Percentiles rank a stretch among this genome's conserved stretches.
phyloP scores from a whole-genome alignment of 2,329 filamentous ascomycete genomes.

The Trichoderma asperellum region DNA sequence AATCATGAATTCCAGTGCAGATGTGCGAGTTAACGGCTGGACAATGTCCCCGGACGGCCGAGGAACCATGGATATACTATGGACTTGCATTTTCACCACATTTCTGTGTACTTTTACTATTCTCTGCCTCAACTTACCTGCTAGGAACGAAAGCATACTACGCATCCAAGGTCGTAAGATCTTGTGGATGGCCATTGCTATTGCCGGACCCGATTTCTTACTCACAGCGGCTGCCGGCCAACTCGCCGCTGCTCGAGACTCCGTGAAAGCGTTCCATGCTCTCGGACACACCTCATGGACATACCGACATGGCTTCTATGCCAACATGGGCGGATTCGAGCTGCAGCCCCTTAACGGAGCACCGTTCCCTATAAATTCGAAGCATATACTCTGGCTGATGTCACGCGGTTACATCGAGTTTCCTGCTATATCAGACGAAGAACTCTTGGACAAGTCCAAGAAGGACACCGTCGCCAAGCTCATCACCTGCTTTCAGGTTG shows the following conservation, averaged over 20 bases:
- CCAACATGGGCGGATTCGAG: slow-evolving; percentile 13
- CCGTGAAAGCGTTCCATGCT: slow-evolving; percentile 1
- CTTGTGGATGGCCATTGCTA: background rate
- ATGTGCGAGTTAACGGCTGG: background rate
- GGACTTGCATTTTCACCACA: slow-evolving; percentile 7
- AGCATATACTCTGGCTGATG: slow-evolving; percentile 1
- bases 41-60: background rate
- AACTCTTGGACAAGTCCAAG: slow-evolving; percentile 5
- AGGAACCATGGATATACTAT: slow-evolving; percentile 12
- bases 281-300: slow-evolving; percentile 7
- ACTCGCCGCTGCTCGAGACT: background rate
- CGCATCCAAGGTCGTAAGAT: background rate
- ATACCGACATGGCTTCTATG: slow-evolving; percentile 9
- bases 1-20: background rate
- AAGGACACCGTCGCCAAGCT: slow-evolving; percentile 1
- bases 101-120: background rate
- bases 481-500: slow-evolving; percentile 8
- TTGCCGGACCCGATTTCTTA: background rate
- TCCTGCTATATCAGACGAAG: background rate
- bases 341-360: background rate
- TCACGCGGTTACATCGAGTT: background rate
- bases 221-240: background rate
- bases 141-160: background rate
- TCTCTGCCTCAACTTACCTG: background rate
- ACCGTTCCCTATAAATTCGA: background rate